Percentiles rank a stretch among this genome's conserved stretches.
Evolutionary conservation across 805 yeast genomes (phyloP).

Genomic region (Huiozyma sinensis): DNA sequence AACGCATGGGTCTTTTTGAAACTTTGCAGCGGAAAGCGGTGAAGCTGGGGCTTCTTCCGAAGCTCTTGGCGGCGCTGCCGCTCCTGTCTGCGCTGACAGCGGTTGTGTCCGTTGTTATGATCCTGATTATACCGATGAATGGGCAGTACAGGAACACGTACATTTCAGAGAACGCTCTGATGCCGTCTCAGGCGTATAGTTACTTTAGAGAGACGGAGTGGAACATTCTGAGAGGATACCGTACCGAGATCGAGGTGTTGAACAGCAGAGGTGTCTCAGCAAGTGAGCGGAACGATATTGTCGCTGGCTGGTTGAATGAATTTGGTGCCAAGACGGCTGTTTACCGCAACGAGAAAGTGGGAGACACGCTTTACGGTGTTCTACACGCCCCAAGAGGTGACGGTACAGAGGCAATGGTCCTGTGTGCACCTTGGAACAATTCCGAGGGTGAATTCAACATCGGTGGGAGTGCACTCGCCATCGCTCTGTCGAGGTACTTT

Average conservation of each 20-base stretch:
- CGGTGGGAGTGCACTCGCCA: slow-evolving; percentile 68
- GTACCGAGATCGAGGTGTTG: slow-evolving; percentile 30
- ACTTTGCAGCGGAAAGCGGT: slow-evolving; percentile 34
- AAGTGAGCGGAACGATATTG: slow-evolving; percentile 32
- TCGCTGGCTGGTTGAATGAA: slow-evolving; percentile 52
- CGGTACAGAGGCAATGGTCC: slow-evolving; percentile 87
- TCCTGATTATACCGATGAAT: slow-evolving; percentile 54
- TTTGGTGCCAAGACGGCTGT: slow-evolving; percentile 59
- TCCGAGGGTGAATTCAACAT: slow-evolving; percentile 53
- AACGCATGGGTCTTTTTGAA: slow-evolving; percentile 18
- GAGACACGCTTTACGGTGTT: slow-evolving; percentile 59
- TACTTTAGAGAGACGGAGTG: slow-evolving; percentile 91
- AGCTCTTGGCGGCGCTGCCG: slow-evolving; percentile 34
- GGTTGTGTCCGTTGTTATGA: slow-evolving; percentile 42
- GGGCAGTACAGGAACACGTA: slow-evolving; percentile 80
- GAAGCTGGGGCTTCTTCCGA: slow-evolving; percentile 38
- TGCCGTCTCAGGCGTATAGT: slow-evolving; percentile 92
- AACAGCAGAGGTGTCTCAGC: slow-evolving; percentile 6
- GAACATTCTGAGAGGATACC: slow-evolving; percentile 80
- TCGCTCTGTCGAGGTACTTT: slow-evolving; percentile 71
- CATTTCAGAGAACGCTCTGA: slow-evolving; percentile 88
- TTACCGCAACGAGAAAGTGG: slow-evolving; percentile 32
- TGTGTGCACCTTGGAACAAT: slow-evolving; percentile 81
- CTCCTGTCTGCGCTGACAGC: slow-evolving; percentile 33
- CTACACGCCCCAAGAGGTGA: slow-evolving; percentile 92